Conservation (phyloP, 176 grass and related monocot genomes). For the Bolboschoenus planiculmis region DNA sequence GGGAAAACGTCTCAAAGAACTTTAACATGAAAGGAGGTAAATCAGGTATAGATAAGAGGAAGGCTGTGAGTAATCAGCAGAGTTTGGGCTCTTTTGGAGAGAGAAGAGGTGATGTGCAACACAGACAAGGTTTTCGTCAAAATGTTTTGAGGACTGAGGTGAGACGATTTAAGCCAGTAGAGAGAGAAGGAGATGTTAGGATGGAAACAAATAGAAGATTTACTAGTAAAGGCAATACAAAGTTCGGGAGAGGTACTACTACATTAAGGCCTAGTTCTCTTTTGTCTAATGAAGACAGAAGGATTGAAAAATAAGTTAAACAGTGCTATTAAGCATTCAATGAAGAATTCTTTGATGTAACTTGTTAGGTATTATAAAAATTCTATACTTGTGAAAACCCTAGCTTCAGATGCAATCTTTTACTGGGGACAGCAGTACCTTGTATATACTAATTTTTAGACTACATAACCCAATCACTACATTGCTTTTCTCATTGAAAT, state of each 20-base stretch:
- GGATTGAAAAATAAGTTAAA: background rate
- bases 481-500: background rate
- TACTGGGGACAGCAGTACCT: background rate
- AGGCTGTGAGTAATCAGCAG: background rate
- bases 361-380: conserved; percentile 5
- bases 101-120: background rate
- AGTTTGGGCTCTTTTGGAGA: background rate
- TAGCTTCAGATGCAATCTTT: background rate
- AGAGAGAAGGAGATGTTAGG: background rate
- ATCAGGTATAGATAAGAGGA: background rate
- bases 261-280: conserved; percentile 5
- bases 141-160: background rate
- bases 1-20: background rate
- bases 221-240: background rate
- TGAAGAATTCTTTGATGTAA: conserved; percentile 7
- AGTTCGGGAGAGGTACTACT: background rate
- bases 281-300: background rate
- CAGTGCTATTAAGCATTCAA: background rate
- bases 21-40: background rate
- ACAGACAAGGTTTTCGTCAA: background rate
- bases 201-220: background rate
- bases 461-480: background rate
- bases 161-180: background rate
- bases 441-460: conserved; percentile 8
- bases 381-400: background rate